A percentile compares a stretch with the other conserved stretches of the same genome.
Conservation (phyloP, 768 basidiomycete genomes). For the Vishniacozyma victoriae region DNA sequence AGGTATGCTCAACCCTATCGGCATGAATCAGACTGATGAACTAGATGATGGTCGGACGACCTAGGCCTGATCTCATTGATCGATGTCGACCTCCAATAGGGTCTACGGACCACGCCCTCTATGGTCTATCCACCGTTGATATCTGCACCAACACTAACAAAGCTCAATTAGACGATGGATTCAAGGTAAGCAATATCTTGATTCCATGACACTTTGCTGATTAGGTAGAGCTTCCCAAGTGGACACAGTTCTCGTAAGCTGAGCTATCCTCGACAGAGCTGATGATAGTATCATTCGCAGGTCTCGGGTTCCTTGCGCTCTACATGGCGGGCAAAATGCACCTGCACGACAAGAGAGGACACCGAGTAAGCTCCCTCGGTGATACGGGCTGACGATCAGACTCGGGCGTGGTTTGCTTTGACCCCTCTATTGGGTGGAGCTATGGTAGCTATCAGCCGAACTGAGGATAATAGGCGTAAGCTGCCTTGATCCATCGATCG, state of each 20-base stretch:
- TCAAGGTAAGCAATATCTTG: slow-evolving; percentile 51
- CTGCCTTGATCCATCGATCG: slow-evolving; percentile 14
- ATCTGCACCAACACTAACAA: slow-evolving; percentile 71
- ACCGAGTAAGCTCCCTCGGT: slow-evolving; percentile 46
- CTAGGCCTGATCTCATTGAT: slow-evolving; percentile 42
- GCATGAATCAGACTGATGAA: background rate
- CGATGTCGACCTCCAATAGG: slow-evolving; percentile 57
- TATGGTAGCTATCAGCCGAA: slow-evolving; percentile 58
- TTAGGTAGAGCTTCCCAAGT: slow-evolving; percentile 67
- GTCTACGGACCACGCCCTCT: slow-evolving; percentile 59
- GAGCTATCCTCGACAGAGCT: background rate
- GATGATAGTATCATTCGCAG: slow-evolving; percentile 76
- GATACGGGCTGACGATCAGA: slow-evolving; percentile 9
- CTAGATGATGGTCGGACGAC: slow-evolving; percentile 53
- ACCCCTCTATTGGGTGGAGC: slow-evolving; percentile 69
- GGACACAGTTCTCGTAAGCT: slow-evolving; percentile 79
- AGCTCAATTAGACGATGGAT: slow-evolving; percentile 67
- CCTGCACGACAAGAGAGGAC: slow-evolving; percentile 74
- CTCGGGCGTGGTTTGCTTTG: slow-evolving; percentile 67
- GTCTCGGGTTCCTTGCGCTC: slow-evolving; percentile 78
- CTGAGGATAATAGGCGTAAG: slow-evolving; percentile 85
- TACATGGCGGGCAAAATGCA: slow-evolving; percentile 91
- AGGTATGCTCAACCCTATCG: slow-evolving; percentile 45
- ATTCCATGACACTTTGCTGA: background rate
- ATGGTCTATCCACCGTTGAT: slow-evolving; percentile 64